Evolutionary conservation across 164 flowering plant genomes (phyloP), one percentile per base, ranked within the genome.

Genomic region (Tetracentron sinense): DNA sequence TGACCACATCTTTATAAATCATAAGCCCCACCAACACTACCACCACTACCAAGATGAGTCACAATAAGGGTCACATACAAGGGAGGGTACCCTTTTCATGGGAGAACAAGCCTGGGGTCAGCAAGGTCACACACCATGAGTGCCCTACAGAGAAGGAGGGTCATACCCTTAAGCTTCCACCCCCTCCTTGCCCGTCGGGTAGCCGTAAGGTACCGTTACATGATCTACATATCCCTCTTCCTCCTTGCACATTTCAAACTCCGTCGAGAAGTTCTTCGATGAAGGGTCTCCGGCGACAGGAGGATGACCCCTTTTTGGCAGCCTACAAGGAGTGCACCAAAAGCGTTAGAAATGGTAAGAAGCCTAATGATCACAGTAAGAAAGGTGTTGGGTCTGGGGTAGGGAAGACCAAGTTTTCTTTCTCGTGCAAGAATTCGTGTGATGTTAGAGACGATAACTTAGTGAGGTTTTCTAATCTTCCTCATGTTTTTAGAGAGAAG

Each of bases 381-480:
- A 65, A 23, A 21, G 59, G 46, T 35, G 42, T 28, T 52, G 59
- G 63, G 10, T n/a, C 44, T 21, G 11, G 29, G 1, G 42, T 27
- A 14, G 56, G 64, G 67, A 79, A 42, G 57, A 62, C 42, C 22
- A 16, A 56, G 42, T 67, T 69, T 46, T 10, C 60, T 23, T 74
- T 82, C 42, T 86, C 90, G 4, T 87, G 92, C 60, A 87, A 75
- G 78, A 35, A 63, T 2, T 81, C 87, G 0, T 79, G 87, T 62
- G 75, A 69, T 49, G 84, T 83, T 49, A 71, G 70, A 63, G 86
- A 83, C 28, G 77, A 82, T 67, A 75, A 62, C 59, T 69, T 81
- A 60, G 75, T 81, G 21, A 79, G 69, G 49, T 15, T 74, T 17
- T 64, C 82, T 25, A 79, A 65, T 10, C 57, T 76, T 67, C 74